Evolutionary conservation across 352 stramenopile genomes (phyloP).

Genomic region (Phytophthora syringae): DNA sequence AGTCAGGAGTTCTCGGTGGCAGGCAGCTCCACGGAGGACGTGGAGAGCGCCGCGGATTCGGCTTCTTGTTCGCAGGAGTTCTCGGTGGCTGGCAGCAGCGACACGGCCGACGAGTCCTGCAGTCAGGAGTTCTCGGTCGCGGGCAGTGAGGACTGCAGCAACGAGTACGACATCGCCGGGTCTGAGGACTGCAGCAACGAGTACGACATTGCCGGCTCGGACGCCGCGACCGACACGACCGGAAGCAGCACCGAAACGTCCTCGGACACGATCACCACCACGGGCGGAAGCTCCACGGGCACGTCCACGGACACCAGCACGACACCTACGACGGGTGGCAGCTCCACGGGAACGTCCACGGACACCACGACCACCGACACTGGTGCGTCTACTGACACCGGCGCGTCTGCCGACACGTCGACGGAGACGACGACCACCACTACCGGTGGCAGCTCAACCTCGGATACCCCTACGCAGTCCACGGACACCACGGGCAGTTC

Average conservation of each 20-base stretch:
- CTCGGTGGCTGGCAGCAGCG: slow-evolving; percentile 23
- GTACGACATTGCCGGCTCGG: slow-evolving; percentile 20
- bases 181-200: slow-evolving; percentile 16
- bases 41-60: slow-evolving; percentile 16
- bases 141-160: slow-evolving; percentile 17
- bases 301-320: slow-evolving; percentile 3
- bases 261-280: not conserved
- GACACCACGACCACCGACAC: slow-evolving; percentile 1
- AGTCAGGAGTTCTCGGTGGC: slow-evolving; percentile 37
- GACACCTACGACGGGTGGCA: not conserved
- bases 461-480: not conserved
- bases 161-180: slow-evolving; percentile 33
- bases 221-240: not conserved
- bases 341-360: not conserved
- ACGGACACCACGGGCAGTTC: not conserved
- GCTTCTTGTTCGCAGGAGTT: slow-evolving; percentile 45
- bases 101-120: slow-evolving; percentile 30
- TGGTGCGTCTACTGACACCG: not conserved
- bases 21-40: slow-evolving; percentile 3
- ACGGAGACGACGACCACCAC: slow-evolving; percentile 18
- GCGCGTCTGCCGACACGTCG: not conserved
- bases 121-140: slow-evolving; percentile 35
- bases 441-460: not conserved
- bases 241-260: not conserved
- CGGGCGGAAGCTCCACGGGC: slow-evolving; percentile 21